These are phyloP conservation scores for Allium fistulosum DNA, from an alignment of 106 monocot species.

Conservation along the genomic window DNA sequence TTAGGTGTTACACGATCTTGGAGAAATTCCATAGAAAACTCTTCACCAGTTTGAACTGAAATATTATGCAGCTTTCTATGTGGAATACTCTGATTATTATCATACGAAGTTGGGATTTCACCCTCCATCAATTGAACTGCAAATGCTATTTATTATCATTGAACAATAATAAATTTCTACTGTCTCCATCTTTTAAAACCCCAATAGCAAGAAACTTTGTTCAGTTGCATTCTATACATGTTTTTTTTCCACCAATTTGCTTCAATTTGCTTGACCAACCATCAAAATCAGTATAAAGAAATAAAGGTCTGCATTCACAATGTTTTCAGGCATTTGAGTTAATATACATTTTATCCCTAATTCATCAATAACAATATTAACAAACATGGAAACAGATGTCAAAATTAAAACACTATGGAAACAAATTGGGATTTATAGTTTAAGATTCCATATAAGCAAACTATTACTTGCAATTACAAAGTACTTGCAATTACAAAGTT, in stretches of 20 bases:
- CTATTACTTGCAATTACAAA: not conserved
- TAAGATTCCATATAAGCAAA: not conserved
- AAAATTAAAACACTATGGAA: not conserved
- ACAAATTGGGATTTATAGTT: not conserved
- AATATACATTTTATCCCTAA: not conserved
- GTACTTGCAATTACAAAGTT: not conserved
- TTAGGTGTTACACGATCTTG: slow-evolving; percentile 39
- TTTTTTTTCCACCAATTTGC: not conserved
- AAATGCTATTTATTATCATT: slow-evolving; percentile 4
- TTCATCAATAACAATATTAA: not conserved
- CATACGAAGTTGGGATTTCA: slow-evolving; percentile 12
- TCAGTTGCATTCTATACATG: not conserved
- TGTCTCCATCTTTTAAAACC: slow-evolving; percentile 3
- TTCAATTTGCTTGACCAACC: not conserved
- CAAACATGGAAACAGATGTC: not conserved
- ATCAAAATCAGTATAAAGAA: not conserved
- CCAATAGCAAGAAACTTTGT: not conserved
- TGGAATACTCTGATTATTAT: slow-evolving; percentile 13
- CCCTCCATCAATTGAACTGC: slow-evolving; percentile 25
- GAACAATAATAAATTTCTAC: not conserved
- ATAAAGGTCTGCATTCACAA: not conserved
- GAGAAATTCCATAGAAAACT: slow-evolving; percentile 54
- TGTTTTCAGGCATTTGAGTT: not conserved
- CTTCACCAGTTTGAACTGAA: slow-evolving; percentile 62
- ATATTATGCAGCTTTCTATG: slow-evolving; percentile 31